Percentiles rank a stretch among this genome's conserved stretches.
phyloP scores from a whole-genome alignment of 2,329 filamentous ascomycete genomes.

The Penicillium sp. region DNA sequence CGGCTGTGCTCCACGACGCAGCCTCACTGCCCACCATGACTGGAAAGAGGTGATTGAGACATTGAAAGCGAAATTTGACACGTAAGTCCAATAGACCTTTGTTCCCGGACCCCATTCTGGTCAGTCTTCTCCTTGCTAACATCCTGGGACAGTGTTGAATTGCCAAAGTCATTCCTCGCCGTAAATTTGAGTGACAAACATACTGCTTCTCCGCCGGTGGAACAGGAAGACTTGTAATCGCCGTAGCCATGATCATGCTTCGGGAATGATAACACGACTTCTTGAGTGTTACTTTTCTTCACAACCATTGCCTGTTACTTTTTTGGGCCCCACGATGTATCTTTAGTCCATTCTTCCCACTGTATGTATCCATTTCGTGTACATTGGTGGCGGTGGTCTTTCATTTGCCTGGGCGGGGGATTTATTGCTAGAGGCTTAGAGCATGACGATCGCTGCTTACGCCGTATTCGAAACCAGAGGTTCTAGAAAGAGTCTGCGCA shows the following conservation, averaged over 20 bases:
- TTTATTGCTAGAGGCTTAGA: conserved; percentile 2
- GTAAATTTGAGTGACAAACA: conserved; percentile 57
- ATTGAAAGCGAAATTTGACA: conserved; percentile 89
- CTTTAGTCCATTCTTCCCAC: background rate
- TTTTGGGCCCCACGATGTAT: background rate
- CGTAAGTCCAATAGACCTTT: conserved; percentile 60
- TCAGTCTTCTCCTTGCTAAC: conserved; percentile 1
- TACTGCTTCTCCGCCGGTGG: conserved; percentile 22
- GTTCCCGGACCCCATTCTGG: too few species aligned
- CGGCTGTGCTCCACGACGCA: conserved; percentile 86
- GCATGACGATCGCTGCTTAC: background rate
- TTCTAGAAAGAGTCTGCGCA: background rate
- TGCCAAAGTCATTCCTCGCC: conserved; percentile 56
- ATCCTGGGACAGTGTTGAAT: conserved; percentile 47
- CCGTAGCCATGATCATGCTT: background rate
- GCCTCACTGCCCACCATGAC: conserved; percentile 85
- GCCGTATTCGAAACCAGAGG: background rate
- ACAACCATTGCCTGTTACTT: background rate
- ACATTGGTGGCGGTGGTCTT: background rate
- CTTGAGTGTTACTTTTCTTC: background rate
- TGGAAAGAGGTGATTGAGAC: conserved; percentile 99
- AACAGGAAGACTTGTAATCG: conserved; percentile 6
- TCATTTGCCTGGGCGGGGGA: background rate
- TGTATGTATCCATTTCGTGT: background rate
- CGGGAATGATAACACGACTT: too few species aligned